Base-by-base conservation (phyloP, 2,329 filamentous ascomycete genomes). In the Parastagonospora nodorum region DNA sequence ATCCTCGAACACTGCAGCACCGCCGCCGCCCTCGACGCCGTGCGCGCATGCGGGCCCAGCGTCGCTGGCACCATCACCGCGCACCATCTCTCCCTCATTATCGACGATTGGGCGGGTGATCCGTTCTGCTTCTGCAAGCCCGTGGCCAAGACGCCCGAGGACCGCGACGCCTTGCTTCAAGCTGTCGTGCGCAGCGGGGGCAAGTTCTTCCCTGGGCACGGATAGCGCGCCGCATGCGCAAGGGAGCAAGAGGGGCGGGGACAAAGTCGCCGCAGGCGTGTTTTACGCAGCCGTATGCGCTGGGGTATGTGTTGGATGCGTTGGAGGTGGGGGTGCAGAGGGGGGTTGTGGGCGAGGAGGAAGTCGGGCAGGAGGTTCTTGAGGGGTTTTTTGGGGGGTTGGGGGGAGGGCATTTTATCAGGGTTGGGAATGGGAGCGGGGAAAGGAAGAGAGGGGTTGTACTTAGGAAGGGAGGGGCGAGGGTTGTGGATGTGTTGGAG, bases 1-100 rank as follows among this genome's bases (percentile, higher is more conserved):
- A 77, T 83, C 50, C 77, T 94, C 40, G 90, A 97, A 77, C 92
- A 97, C 77, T 95, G 90, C 79, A 92, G 91, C 9, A 95, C 91
- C 1, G 86, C 85, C 1, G 90, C 88, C 1, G 92, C 92, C 0
- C 80, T 96, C 4, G 84, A 88, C 56, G 87, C 90, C 1, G 92
- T 97, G 31, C 82, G 83, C 58, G 78, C 83, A 11, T 95, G 91
- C 66, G 90, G 91, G 0, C 83, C 87, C 14, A 89, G 84, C 2
- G 93, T 97, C 19, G 88, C 83, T 0, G 87, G 82, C 4, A 93
- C 89, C 8, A 91, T 96, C 60, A 96, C 92, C 0, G 89, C 90
- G 2, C 92, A 96, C 68, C 92, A 96, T 67, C 79, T 96, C 16
- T 91, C 84, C 60, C 81, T 97, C 29, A 90, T 88, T 10, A 85